Evolutionary conservation across 1,284 basidiomycete species (phyloP), one percentile per base, ranked within the genome.

Genomic region (Sphagnurus paluster): DNA sequence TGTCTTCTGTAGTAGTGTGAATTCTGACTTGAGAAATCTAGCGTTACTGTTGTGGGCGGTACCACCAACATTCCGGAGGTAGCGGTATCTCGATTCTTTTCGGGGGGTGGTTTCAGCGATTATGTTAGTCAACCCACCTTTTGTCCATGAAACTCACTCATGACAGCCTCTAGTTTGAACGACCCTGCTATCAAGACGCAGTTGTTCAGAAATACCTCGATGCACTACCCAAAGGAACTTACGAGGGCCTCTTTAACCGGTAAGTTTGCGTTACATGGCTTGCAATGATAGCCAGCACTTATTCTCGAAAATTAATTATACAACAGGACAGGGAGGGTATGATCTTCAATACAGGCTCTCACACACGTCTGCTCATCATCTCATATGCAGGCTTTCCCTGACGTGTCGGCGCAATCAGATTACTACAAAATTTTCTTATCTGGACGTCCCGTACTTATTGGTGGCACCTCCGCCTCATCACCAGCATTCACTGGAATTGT

Each of bases 51-150:
- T 0, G 82, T 85, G 2, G 82, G 83, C 13, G 83, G 73, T 11
- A 83, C 81, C 1, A 60, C 65, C 4, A 54, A 69, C 34, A 65
- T 82, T 21, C 77, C 78, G 0, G 81, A 85, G 57, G 68, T 65
- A 14, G 79, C 76, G 0, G 70, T 73, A 1, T 58, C 55, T 21
- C 49, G 53, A 10, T 61, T 50, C 54, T 77, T 80, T 61, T 80
- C 77, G 26, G 84, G 84, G 11, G 84, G 82, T 28, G 84, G 84
- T 17, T 87, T 87, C 67, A 80, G 77, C 57, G 71, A 84, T 57
- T 72, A 76, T 46, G 77, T 80, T 41, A 56, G 69, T 63, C 35
- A 26, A 34, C 14, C 16, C 40, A 24, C 30, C 10, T 6, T 16
- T 7, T 34, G 10, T 38, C 17, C 35, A 16, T 24, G 24, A 10